Conservation (phyloP, 805 yeast species). For the Metschnikowia gruessii region DNA sequence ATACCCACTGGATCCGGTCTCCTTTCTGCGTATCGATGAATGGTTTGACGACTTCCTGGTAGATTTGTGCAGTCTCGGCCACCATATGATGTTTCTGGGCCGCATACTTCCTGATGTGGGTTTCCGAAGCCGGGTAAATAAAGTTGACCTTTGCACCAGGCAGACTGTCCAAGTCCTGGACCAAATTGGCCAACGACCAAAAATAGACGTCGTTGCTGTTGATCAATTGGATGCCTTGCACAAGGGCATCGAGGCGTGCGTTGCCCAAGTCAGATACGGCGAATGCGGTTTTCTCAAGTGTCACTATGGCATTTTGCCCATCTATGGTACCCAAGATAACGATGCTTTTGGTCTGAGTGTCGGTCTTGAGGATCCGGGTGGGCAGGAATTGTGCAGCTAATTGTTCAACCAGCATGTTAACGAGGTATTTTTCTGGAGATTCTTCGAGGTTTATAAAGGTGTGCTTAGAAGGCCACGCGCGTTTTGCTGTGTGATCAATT, state of each 20-base stretch:
- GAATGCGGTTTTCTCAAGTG: constrained; percentile 73
- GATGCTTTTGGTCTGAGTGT: constrained; percentile 66
- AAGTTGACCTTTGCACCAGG: constrained; percentile 73
- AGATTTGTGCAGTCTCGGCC: constrained; percentile 78
- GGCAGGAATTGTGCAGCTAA: constrained; percentile 9
- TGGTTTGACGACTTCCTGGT: constrained; percentile 60
- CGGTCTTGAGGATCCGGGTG: constrained; percentile 46
- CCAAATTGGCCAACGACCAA: constrained; percentile 66
- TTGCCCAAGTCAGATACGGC: neutral
- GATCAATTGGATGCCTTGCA: constrained; percentile 30
- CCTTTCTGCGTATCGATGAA: constrained; percentile 76
- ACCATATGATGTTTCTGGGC: constrained; percentile 59
- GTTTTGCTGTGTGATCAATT: no score
- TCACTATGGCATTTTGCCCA: constrained; percentile 59
- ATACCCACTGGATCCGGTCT: constrained; percentile 83
- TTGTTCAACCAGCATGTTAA: constrained; percentile 1
- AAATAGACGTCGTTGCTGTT: constrained; percentile 80
- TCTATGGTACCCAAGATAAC: constrained; percentile 68
- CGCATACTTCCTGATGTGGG: constrained; percentile 77
- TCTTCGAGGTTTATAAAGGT: no score
- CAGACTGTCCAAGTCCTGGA: constrained; percentile 41
- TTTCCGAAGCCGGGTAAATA: constrained; percentile 85
- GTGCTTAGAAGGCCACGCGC: no score
- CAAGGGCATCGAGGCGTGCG: constrained; percentile 21
- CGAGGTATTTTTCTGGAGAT: neutral